Base-by-base conservation (phyloP, 1,284 basidiomycete species). In the Hypsizygus ulmarius region DNA sequence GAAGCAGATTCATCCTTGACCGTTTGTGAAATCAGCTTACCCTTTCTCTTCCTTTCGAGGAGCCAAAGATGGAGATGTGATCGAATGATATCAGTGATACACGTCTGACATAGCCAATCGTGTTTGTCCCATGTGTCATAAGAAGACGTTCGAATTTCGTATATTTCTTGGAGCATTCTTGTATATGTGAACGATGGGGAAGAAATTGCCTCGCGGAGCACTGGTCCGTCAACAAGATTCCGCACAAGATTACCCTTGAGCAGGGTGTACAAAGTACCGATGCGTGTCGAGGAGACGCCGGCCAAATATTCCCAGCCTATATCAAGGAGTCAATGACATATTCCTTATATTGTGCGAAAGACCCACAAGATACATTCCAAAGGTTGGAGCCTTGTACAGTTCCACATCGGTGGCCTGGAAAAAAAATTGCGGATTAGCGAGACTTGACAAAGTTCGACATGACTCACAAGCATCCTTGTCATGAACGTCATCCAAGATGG, bases 71-170 rank as follows among this genome's bases (percentile, higher is more conserved):
- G 61, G 12, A 70, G 45, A 47, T 64, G 62, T 10, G 55, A 51
- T 4, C 47, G 49, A 30, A 71, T 25, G 21, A 71, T 48, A 16
- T 45, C 49, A 9, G 37, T 50, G 37, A 71, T 56, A 45, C 68
- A 70, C 1, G 35, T 12, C 34, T 54, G 46, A 49, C 69, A 72
- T n/a, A 70, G 12, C 64, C 60, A 64, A 28, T 68, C 60, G 8
- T 60, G 53, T 45, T 62, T 63, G 16, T 59, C 52, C 69, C 65
- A 68, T 15, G 54, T 32, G n/a, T 42, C 51, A 53, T 62, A 69
- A 5, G 28, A 16, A n/a, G 53, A 36, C 1, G 50, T 59, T 39
- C 58, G 61, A 15, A 67, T 30, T 43, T 61, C 56, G 45, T 67
- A 57, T 7, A 69, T 45, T 25, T 65, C 59, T 6, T 48, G 37